Conservation (phyloP, 1,284 basidiomycete genomes). For the Boletellus sp. region DNA sequence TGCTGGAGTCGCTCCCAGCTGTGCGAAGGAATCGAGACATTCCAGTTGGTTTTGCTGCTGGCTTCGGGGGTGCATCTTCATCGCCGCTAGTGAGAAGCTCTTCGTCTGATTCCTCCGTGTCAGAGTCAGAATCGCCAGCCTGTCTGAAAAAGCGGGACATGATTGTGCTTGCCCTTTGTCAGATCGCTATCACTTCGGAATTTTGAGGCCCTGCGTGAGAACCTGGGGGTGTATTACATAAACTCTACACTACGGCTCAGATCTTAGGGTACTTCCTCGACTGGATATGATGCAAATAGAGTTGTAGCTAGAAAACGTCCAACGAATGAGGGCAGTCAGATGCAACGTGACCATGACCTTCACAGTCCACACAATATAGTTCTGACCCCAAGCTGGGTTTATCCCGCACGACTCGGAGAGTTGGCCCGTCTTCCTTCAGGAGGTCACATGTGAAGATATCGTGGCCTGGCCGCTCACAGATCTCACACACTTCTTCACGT, state of each 20-base stretch:
- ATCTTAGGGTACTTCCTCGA: constrained; percentile 20
- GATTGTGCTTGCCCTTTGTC: constrained; percentile 12
- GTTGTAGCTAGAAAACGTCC: constrained; percentile 62
- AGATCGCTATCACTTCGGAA: constrained; percentile 30
- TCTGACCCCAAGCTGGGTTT: constrained; percentile 26
- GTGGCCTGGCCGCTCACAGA: constrained; percentile 78
- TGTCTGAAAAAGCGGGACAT: constrained; percentile 90
- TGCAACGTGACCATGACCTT: constrained; percentile 65
- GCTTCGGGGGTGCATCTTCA: constrained; percentile 53
- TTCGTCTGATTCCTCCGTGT: constrained; percentile 75
- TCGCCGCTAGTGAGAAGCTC: constrained; percentile 78
- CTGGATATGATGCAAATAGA: constrained; percentile 5
- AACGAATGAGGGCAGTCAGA: constrained; percentile 73
- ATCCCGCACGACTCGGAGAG: constrained; percentile 6
- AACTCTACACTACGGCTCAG: constrained; percentile 5
- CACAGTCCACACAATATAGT: constrained; percentile 74
- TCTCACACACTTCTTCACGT: constrained; percentile 62
- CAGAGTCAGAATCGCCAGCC: constrained; percentile 77
- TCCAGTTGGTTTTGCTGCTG: constrained; percentile 52
- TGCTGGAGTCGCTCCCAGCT: constrained; percentile 43
- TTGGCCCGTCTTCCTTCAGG: constrained; percentile 40
- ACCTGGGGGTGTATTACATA: constrained; percentile 18
- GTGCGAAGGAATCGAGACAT: constrained; percentile 75
- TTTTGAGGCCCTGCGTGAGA: constrained; percentile 19
- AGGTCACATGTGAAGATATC: constrained; percentile 79